A percentile compares a stretch with the other conserved stretches of the same genome.
These are phyloP conservation scores for Starmerella riodocensis DNA, from an alignment of 805 yeast genomes.

Conservation along the genomic window DNA sequence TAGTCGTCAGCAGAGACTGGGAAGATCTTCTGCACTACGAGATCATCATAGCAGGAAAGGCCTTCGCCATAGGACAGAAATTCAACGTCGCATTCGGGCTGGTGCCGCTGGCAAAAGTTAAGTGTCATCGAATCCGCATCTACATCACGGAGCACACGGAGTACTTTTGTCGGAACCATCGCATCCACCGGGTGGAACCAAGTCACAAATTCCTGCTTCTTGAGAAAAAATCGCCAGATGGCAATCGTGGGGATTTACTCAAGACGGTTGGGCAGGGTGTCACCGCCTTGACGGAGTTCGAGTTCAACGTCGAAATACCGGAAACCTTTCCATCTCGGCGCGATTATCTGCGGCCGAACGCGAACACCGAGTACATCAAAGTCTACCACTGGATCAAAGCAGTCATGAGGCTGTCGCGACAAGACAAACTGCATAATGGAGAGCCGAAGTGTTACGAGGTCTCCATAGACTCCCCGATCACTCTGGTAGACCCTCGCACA, in stretches of 20 bases:
- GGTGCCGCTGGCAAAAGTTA: slow-evolving; percentile 76
- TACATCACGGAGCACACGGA: slow-evolving; percentile 82
- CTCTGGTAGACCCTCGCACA: slow-evolving; percentile 55
- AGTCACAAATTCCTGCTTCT: slow-evolving; percentile 62
- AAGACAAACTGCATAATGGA: slow-evolving; percentile 34
- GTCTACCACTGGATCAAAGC: slow-evolving; percentile 93
- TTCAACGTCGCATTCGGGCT: slow-evolving; percentile 75
- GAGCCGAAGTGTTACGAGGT: slow-evolving; percentile 88
- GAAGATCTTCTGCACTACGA: slow-evolving; percentile 84
- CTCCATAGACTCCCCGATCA: slow-evolving; percentile 88
- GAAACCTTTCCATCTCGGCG: slow-evolving; percentile 43
- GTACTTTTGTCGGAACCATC: slow-evolving; percentile 72
- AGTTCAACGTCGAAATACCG: slow-evolving; percentile 79
- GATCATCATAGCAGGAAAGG: slow-evolving; percentile 79
- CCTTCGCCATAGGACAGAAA: slow-evolving; percentile 68
- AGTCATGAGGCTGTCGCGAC: slow-evolving; percentile 61
- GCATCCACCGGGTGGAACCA: slow-evolving; percentile 88
- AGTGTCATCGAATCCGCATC: slow-evolving; percentile 72
- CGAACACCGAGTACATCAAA: slow-evolving; percentile 64
- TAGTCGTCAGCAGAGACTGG: slow-evolving; percentile 83
- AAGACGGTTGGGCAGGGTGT: slow-evolving; percentile 18
- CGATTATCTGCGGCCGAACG: slow-evolving; percentile 64
- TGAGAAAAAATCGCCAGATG: slow-evolving; percentile 41
- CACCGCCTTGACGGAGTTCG: slow-evolving; percentile 50
- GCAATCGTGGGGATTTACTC: slow-evolving; percentile 23